Evolutionary conservation across 345 rosid species (phyloP), one percentile per base, ranked within the genome.

Genomic region (Hibiscus mutabilis): DNA sequence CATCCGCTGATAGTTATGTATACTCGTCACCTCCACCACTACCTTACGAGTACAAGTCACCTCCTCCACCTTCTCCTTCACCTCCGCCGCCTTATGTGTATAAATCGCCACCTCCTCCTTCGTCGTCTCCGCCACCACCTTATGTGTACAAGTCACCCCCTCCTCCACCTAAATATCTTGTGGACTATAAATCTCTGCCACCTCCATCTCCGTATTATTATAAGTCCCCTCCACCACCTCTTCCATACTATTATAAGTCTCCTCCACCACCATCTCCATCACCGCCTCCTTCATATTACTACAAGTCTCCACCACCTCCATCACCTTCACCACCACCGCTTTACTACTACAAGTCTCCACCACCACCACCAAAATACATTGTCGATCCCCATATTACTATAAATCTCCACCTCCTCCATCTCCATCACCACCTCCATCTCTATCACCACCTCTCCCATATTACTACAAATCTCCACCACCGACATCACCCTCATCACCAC

Each of bases 11-110:
- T 56, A 86, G 71, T 12, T 83, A 87, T 73, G 31, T 77, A 19
- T 87, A 89, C 59, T 70, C 75, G 24, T 86, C 90, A 60, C 89
- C 88, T 73, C 81, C 85, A 68, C 83, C 85, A 5, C 85, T 80
- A 1, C 77, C 75, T 19, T 44, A 76, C 7, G 31, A 35, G 21
- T 79, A 82, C 15, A 77, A 68, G 11, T 79, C 85, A 1, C 85
- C 79, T 5, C 88, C 91, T 0, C 92, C 92, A 0, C 86, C 83
- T 6, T 85, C 73, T 0, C 83, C 84, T 11, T 84, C 49, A 2
- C 16, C 49, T 8, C 53, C 53, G 3, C 53, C 53, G 2, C 53
- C 53, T 15, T 49, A 49, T 15, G 16, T 13, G 24, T 55, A 55
- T 1, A 19, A 55, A 4, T 55, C 59, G 0, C 59, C 59, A 19